Evolutionary conservation across 2,329 filamentous ascomycete species (phyloP), one percentile per base, ranked within the genome.

Genomic region (Mariannaea elegans): DNA sequence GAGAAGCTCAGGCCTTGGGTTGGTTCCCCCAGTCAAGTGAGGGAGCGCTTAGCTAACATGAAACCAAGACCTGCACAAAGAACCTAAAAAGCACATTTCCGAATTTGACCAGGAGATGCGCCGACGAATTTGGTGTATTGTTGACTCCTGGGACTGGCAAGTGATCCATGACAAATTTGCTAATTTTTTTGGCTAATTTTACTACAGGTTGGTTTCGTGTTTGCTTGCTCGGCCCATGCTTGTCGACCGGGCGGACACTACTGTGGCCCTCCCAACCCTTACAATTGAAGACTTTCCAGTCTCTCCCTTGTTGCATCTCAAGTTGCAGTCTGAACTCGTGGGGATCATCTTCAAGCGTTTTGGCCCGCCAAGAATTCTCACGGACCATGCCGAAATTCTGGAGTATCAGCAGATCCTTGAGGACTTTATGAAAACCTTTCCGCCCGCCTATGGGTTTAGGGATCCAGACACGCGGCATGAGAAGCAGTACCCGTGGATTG

Each of bases 401-500:
- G 69, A 71, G 49, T 76, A 77, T 45, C 75, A 61, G 31, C 16
- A 42, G 2, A 75, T 74, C 2, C 73, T 81, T 8, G 75, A 82
- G 19, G 68, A 68, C 1, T 84, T 81, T 75, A 76, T 81, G 29
- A 60, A 70, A 2, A 74, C 71, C 2, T 76, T 85, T 16, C 81
- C 81, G 2, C 64, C 75, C 0, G 70, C 78, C 0, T 82, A 80
- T 57, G 67, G 70, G 5, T 55, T 82, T 5, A 63, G 70, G 1
- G 62, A 77, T 19, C 75, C 81, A 1, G 80, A 84, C 58, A 76
- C 67, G 0, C 73, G 71, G 1, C 71, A 77, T 27, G 82, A 85
- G 56, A 59, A 66, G 4, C 62, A 70, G 3, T 71, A 79, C 56
- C 73, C 75, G 0, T 82, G 81, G 69, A 76, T 82, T 14, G 68